Conservation (phyloP, 2,329 filamentous ascomycete genomes). For the Ilyonectria robusta region DNA sequence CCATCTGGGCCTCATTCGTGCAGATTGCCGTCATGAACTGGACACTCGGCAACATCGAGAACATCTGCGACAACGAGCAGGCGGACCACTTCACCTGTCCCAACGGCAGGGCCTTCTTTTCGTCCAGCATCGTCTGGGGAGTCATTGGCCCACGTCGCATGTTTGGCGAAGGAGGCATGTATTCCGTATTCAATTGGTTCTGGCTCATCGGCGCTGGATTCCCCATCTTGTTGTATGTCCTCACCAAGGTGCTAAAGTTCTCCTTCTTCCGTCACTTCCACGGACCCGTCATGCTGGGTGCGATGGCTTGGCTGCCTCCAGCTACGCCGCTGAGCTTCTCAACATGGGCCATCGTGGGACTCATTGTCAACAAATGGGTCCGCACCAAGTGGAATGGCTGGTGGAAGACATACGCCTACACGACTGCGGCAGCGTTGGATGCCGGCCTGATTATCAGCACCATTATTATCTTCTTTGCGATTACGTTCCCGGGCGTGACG, state of each 20-base stretch:
- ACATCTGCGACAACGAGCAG: conserved; percentile 58
- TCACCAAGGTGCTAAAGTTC: conserved; percentile 47
- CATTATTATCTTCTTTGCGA: conserved; percentile 60
- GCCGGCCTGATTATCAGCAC: conserved; percentile 58
- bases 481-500: conserved; percentile 57
- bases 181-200: conserved; percentile 65
- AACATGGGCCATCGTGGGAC: conserved; percentile 70
- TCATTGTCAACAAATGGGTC: conserved; percentile 71
- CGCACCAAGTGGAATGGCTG: conserved; percentile 67
- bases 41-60: conserved; percentile 61
- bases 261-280: conserved; percentile 64
- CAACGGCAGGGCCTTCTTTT: conserved; percentile 62
- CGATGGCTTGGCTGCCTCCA: conserved; percentile 67
- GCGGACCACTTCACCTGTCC: conserved; percentile 54
- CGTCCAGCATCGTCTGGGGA: conserved; percentile 69
- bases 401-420: conserved; percentile 64
- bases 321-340: conserved; percentile 73
- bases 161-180: conserved; percentile 67
- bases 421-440: conserved; percentile 59
- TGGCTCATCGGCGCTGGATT: conserved; percentile 66
- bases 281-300: conserved; percentile 71
- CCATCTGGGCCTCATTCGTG: conserved; percentile 61
- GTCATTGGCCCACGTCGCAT: conserved; percentile 70
- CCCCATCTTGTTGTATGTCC: conserved; percentile 63
- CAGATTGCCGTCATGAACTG: conserved; percentile 63